phyloP scores from a whole-genome alignment of 345 rosid species.

The Moricandia arvensis region DNA sequence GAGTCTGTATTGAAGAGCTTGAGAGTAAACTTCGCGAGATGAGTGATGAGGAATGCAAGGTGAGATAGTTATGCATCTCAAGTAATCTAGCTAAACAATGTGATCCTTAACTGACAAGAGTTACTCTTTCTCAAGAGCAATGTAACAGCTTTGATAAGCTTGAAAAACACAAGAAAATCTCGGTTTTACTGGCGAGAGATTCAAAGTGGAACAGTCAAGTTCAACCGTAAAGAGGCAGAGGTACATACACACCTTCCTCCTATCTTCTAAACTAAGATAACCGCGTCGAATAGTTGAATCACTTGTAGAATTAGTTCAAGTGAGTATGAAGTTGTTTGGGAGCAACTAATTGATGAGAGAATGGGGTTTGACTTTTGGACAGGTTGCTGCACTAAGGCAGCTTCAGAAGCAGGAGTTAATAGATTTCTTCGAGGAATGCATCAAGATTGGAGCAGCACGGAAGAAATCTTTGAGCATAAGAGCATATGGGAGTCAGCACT shows the following conservation, averaged over 20 bases:
- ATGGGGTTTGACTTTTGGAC: slow-evolving; percentile 17
- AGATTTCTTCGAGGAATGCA: slow-evolving; percentile 65
- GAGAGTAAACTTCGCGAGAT: slow-evolving; percentile 68
- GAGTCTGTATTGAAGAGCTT: slow-evolving; percentile 66
- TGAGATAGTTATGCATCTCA: slow-evolving; percentile 27
- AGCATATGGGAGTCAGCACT: slow-evolving; percentile 63
- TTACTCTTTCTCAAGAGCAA: slow-evolving; percentile 53
- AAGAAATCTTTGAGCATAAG: slow-evolving; percentile 62
- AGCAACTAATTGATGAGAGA: background rate
- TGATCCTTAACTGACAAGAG: slow-evolving; percentile 24
- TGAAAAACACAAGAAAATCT: slow-evolving; percentile 89
- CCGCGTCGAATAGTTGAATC: background rate
- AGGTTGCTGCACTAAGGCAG: slow-evolving; percentile 68
- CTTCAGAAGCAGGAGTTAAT: slow-evolving; percentile 66
- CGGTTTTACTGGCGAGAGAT: slow-evolving; percentile 74
- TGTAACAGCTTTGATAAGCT: slow-evolving; percentile 79
- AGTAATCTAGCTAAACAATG: slow-evolving; percentile 5
- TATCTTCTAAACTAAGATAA: background rate
- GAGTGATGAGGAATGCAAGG: slow-evolving; percentile 77
- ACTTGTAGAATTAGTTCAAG: background rate
- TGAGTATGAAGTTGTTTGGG: background rate
- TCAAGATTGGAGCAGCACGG: slow-evolving; percentile 62
- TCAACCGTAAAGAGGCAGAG: slow-evolving; percentile 79
- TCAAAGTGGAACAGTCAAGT: slow-evolving; percentile 62
- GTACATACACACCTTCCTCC: slow-evolving; percentile 36